A percentile compares a stretch with the other conserved stretches of the same genome.
These are phyloP conservation scores for Mycena crocata DNA, from an alignment of 768 basidiomycete species.

Conservation along the genomic window DNA sequence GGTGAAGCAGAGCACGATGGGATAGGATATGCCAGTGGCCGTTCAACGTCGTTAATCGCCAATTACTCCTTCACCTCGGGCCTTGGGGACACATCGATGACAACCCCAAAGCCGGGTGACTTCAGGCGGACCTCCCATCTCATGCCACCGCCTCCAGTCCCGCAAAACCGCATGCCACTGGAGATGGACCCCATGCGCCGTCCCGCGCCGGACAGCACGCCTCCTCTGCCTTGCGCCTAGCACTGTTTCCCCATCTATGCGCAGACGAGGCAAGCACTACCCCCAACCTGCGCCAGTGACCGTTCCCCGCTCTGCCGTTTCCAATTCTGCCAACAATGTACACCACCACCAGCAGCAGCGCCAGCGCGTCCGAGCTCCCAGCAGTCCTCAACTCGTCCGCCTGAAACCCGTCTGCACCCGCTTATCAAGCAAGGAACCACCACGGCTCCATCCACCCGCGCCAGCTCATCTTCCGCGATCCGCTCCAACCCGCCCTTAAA, in stretches of 20 bases:
- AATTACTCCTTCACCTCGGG: constrained; percentile 20
- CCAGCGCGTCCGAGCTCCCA: not conserved
- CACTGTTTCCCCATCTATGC: no score
- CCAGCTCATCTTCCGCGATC: not conserved
- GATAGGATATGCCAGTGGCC: not conserved
- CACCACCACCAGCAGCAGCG: not conserved
- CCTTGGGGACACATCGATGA: constrained; percentile 17
- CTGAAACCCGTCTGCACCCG: constrained; percentile 20
- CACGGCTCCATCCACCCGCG: not conserved
- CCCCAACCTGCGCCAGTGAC: not conserved
- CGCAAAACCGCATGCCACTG: constrained; percentile 1
- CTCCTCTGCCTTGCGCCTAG: not conserved
- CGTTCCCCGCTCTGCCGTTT: not conserved
- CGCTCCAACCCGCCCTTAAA: not conserved
- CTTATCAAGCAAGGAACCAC: constrained; percentile 4
- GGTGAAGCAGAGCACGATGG: constrained; percentile 25
- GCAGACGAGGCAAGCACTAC: no score
- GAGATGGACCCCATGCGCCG: not conserved
- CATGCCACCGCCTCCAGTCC: constrained; percentile 33
- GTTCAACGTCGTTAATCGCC: not conserved
- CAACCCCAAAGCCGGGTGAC: constrained; percentile 16
- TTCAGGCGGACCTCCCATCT: not conserved
- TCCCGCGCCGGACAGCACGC: constrained; percentile 10
- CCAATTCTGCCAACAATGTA: not conserved
- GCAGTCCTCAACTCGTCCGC: not conserved